These are phyloP conservation scores for Coemansia sp. DNA, from an alignment of 192 early-diverging fungal genomes.

Conservation along the genomic window DNA sequence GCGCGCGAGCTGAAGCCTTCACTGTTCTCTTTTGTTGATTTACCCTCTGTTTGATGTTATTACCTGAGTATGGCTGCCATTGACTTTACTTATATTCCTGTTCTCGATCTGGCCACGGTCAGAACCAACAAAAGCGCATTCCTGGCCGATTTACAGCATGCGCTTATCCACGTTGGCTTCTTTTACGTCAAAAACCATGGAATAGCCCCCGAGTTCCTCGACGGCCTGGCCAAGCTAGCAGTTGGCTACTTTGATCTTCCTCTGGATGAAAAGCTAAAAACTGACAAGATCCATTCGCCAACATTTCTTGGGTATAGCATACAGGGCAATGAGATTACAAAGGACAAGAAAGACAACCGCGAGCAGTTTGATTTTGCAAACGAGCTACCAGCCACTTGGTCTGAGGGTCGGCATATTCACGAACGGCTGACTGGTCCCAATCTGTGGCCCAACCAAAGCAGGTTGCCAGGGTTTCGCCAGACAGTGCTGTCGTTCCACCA, in stretches of 20 bases:
- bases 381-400: conserved; percentile 30
- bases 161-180: conserved; percentile 55
- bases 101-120: conserved; percentile 17
- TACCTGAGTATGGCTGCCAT: not conserved
- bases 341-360: conserved; percentile 40
- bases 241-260: conserved; percentile 54
- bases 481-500: conserved; percentile 35
- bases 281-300: conserved; percentile 53
- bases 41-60: not conserved
- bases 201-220: conserved; percentile 34
- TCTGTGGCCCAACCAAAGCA: conserved; percentile 52
- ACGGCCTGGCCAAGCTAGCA: conserved; percentile 4
- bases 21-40: not conserved
- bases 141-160: conserved; percentile 47
- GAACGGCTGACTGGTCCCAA: conserved; percentile 56
- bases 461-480: conserved; percentile 47
- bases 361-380: conserved; percentile 60
- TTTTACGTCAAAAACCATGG: conserved; percentile 57
- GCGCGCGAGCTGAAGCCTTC: no score
- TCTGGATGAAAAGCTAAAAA: conserved; percentile 53
- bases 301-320: conserved; percentile 58
- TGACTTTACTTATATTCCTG: conserved; percentile 20
- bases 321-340: conserved; percentile 53
- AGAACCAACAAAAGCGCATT: conserved; percentile 22
- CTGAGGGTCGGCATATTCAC: conserved; percentile 32